These are phyloP conservation scores for Cocos nucifera DNA, from an alignment of 176 grass and related monocot species.

Conservation along the genomic window DNA sequence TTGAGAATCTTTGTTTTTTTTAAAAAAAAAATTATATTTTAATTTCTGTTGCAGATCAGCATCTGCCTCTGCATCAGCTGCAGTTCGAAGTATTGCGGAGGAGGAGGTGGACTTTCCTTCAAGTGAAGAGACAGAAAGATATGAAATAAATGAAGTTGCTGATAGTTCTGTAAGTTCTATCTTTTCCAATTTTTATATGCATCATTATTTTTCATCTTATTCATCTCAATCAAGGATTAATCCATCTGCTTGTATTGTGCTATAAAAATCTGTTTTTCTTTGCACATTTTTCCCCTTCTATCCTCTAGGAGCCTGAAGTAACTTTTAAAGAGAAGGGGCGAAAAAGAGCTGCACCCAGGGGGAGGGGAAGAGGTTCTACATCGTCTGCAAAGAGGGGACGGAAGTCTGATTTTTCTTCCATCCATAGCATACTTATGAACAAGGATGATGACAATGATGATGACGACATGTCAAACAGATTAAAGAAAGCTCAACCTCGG, in stretches of 20 bases:
- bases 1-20: no score
- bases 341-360: slow-evolving; percentile 42
- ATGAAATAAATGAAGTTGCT: slow-evolving; percentile 36
- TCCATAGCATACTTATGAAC: slow-evolving; percentile 24
- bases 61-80: slow-evolving; percentile 11
- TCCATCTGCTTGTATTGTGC: no score
- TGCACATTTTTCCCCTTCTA: not conserved
- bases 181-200: not conserved
- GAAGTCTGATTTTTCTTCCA: slow-evolving; percentile 46
- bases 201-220: no score
- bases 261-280: not conserved
- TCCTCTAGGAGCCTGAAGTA: slow-evolving; percentile 42
- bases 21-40: no score
- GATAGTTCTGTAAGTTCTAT: slow-evolving; percentile 40
- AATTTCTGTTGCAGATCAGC: slow-evolving; percentile 31
- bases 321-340: slow-evolving; percentile 18
- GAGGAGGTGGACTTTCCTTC: slow-evolving; percentile 37
- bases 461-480: slow-evolving; percentile 30
- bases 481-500: slow-evolving; percentile 43
- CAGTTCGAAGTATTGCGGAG: slow-evolving; percentile 24
- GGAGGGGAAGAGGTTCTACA: slow-evolving; percentile 20
- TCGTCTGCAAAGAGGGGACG: slow-evolving; percentile 40
- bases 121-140: slow-evolving; percentile 51
- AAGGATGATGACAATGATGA: slow-evolving; percentile 27
- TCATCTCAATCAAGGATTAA: no score